phyloP scores from a whole-genome alignment of 139 green algal species.

The Chlorella sp. region DNA sequence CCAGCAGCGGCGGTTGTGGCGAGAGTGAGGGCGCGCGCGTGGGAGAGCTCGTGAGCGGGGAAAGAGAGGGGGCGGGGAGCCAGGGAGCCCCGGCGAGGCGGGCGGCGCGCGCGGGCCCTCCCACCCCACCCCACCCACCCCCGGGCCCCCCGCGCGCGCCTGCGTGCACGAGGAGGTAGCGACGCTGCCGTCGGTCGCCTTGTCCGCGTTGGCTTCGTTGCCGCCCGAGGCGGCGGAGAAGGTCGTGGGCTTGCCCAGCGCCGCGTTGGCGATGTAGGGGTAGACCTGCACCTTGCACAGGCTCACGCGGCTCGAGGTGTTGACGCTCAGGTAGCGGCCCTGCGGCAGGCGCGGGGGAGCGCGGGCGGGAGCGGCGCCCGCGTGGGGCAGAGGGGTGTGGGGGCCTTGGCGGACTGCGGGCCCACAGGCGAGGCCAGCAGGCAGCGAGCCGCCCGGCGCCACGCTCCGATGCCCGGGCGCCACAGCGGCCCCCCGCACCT shows the following conservation, averaged over 20 bases:
- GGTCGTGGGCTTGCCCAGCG: constrained; percentile 25
- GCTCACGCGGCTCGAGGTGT: constrained; percentile 1
- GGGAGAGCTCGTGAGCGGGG: too few relatives aligned
- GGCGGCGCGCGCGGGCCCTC: too few relatives aligned
- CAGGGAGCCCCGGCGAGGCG: too few relatives aligned
- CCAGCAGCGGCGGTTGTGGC: too few relatives aligned
- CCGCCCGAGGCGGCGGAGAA: too few relatives aligned
- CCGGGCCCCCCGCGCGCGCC: too few relatives aligned
- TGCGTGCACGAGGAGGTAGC: too few relatives aligned
- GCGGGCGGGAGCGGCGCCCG: neutral
- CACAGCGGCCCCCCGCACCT: neutral
- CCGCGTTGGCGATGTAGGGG: constrained; percentile 14
- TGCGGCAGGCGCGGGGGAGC: neutral
- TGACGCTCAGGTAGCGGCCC: constrained; percentile 28
- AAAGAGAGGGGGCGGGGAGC: too few relatives aligned
- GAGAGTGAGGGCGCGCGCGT: too few relatives aligned
- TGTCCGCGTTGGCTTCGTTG: neutral
- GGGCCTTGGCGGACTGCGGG: neutral
- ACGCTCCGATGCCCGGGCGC: neutral
- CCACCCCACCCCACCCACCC: too few relatives aligned
- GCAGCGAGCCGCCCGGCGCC: neutral
- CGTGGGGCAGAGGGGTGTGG: neutral
- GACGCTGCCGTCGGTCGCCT: neutral
- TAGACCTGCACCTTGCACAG: constrained; percentile 33
- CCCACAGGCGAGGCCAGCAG: too few relatives aligned